Conservation (phyloP, 2,329 filamentous ascomycete genomes). For the Fusarium sp. region DNA sequence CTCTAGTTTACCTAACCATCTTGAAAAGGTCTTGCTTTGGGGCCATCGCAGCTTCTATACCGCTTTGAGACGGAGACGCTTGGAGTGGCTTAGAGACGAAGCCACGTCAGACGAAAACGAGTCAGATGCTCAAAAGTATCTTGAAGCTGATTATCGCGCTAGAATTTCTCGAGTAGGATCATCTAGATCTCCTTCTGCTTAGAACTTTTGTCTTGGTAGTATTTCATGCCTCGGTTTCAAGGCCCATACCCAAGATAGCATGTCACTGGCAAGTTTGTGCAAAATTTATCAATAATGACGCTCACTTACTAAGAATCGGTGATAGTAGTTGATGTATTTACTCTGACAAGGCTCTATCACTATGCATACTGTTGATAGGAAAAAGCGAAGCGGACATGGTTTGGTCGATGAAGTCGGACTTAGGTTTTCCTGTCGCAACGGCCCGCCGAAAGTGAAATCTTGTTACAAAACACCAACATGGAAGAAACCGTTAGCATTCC, state of each 20-base stretch:
- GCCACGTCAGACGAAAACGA: neutral
- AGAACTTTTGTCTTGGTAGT: neutral
- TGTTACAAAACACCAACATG: neutral
- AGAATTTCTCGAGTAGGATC: neutral
- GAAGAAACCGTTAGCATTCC: neutral
- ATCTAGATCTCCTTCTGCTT: neutral
- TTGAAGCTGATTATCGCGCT: neutral
- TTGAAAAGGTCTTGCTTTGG: neutral
- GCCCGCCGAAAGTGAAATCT: neutral
- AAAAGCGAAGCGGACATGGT: neutral
- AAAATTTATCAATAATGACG: neutral
- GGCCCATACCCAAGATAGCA: too few relatives aligned
- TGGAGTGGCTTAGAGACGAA: neutral
- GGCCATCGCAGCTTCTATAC: neutral
- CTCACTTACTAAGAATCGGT: rapidly evolving
- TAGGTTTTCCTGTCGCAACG: neutral
- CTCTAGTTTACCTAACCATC: neutral
- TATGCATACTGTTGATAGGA: neutral
- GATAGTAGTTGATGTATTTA: neutral
- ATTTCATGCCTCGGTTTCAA: neutral
- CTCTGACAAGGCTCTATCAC: neutral
- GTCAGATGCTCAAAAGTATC: neutral
- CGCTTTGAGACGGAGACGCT: neutral
- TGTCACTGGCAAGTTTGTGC: neutral
- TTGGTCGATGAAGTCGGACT: neutral